Evolutionary conservation across 805 yeast species (phyloP).

Genomic region (Zygosaccharomyces gambellarensis): DNA sequence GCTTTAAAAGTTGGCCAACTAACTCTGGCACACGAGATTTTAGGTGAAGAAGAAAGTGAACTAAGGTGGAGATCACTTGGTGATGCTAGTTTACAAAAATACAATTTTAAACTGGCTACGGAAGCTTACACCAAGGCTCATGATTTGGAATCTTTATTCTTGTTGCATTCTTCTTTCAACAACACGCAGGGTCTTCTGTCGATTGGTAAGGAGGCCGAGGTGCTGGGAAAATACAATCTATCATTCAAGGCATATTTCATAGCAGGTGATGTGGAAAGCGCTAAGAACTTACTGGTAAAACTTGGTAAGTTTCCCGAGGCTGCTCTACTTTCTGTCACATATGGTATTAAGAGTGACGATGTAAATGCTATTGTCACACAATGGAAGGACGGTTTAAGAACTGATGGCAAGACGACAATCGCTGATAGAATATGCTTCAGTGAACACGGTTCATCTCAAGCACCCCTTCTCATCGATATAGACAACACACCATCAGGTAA

Average conservation of each 20-base stretch:
- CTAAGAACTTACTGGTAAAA: slow-evolving; percentile 59
- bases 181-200: slow-evolving; percentile 53
- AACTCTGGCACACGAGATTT: slow-evolving; percentile 63
- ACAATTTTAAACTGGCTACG: slow-evolving; percentile 78
- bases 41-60: slow-evolving; percentile 48
- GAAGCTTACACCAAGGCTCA: slow-evolving; percentile 72
- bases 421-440: slow-evolving; percentile 58
- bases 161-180: slow-evolving; percentile 78
- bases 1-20: slow-evolving; percentile 75
- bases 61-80: slow-evolving; percentile 91
- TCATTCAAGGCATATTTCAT: slow-evolving; percentile 93
- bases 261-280: slow-evolving; percentile 61
- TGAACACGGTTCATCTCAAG: slow-evolving; percentile 17
- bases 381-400: slow-evolving; percentile 63
- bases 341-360: slow-evolving; percentile 46
- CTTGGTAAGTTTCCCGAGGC: slow-evolving; percentile 81
- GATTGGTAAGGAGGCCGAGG: slow-evolving; percentile 63
- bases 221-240: slow-evolving; percentile 76
- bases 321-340: slow-evolving; percentile 70
- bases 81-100: slow-evolving; percentile 71
- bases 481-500: slow-evolving; percentile 30
- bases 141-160: slow-evolving; percentile 76
- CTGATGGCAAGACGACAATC: slow-evolving; percentile 49
- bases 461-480: slow-evolving; percentile 39
- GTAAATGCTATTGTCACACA: slow-evolving; percentile 44